A percentile compares a stretch with the other conserved stretches of the same genome.
phyloP scores from a whole-genome alignment of 2,329 filamentous ascomycete genomes.

The Metarhizium robertsii region DNA sequence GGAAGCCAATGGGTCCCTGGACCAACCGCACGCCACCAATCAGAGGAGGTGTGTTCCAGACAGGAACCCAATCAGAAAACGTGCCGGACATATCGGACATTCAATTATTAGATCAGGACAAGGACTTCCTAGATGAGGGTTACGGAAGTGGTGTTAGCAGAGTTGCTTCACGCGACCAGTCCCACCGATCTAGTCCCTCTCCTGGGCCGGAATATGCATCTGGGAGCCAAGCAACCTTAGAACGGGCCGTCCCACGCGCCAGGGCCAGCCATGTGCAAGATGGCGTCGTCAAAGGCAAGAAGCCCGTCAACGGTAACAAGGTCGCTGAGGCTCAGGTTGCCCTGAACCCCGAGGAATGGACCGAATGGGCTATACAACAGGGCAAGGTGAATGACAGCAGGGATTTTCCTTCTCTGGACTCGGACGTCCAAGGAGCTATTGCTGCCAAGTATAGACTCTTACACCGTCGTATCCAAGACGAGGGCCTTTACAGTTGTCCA shows the following conservation, averaged over 20 bases:
- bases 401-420: constrained; percentile 44
- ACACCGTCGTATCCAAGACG: constrained; percentile 42
- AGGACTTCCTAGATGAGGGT: constrained; percentile 7
- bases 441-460: constrained; percentile 44
- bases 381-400: constrained; percentile 22
- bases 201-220: constrained; percentile 2
- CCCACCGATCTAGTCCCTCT: constrained; percentile 4
- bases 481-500: constrained; percentile 49
- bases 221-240: not conserved
- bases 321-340: constrained; percentile 1
- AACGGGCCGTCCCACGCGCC: constrained; percentile 1
- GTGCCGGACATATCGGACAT: constrained; percentile 9
- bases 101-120: constrained; percentile 6
- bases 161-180: not conserved
- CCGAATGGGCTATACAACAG: constrained; percentile 25
- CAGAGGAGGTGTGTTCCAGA: constrained; percentile 30
- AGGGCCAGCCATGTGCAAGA: not conserved
- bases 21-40: constrained; percentile 51
- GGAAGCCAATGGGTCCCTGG: constrained; percentile 44
- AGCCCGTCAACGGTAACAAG: not conserved
- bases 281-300: not conserved
- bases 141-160: constrained; percentile 6
- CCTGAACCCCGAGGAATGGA: constrained; percentile 18
- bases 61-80: constrained; percentile 1
- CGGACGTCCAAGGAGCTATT: constrained; percentile 44